Evolutionary conservation across 148 eudicot species (phyloP).

Genomic region (Rhododendron henanense): DNA sequence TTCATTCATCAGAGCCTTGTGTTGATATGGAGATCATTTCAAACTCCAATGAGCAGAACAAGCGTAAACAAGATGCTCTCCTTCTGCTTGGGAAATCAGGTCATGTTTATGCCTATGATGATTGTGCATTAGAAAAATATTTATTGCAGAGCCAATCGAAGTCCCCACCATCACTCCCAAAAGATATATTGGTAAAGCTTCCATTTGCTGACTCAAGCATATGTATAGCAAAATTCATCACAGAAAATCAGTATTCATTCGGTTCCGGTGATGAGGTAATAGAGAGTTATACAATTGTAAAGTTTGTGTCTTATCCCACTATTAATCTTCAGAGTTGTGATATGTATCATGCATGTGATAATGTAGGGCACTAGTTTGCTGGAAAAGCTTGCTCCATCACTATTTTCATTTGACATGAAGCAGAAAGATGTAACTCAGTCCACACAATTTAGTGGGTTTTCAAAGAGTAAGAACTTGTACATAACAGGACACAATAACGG

Average conservation of each 20-base stretch:
- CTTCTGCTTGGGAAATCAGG: conserved; percentile 82
- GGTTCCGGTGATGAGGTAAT: conserved; percentile 56
- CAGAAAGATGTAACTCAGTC: conserved; percentile 41
- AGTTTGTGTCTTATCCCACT: neutral
- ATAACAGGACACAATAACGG: conserved; percentile 87
- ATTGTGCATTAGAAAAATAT: conserved; percentile 64
- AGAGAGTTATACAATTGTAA: neutral
- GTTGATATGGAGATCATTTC: conserved; percentile 64
- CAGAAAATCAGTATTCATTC: conserved; percentile 36
- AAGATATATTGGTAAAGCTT: conserved; percentile 60
- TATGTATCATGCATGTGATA: conserved; percentile 5
- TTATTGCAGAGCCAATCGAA: conserved; percentile 63
- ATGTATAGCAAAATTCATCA: conserved; percentile 50
- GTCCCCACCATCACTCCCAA: conserved; percentile 69
- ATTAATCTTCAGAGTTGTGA: neutral
- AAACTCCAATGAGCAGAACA: conserved; percentile 47
- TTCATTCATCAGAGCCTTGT: conserved; percentile 69
- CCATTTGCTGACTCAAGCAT: conserved; percentile 62
- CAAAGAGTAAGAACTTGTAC: conserved; percentile 63
- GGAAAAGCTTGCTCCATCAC: conserved; percentile 44
- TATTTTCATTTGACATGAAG: conserved; percentile 60
- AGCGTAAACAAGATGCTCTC: conserved; percentile 54
- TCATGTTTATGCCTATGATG: conserved; percentile 69
- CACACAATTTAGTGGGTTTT: conserved; percentile 45
- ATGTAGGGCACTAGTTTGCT: conserved; percentile 47